Evolutionary conservation across 2,329 filamentous ascomycete genomes (phyloP).

Genomic region (Aspergillus latus): DNA sequence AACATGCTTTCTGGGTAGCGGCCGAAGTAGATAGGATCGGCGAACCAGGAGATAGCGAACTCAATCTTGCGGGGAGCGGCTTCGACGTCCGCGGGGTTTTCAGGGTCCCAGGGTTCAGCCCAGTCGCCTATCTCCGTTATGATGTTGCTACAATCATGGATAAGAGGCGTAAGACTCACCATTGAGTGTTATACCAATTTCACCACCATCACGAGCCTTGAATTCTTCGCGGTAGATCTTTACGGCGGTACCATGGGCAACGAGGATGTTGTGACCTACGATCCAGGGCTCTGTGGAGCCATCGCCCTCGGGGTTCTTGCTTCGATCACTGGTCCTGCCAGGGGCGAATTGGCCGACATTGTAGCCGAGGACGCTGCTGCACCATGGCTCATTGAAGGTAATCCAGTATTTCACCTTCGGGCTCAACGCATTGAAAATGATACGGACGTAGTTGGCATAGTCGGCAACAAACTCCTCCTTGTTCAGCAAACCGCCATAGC

Average conservation of each 20-base stretch:
- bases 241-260: constrained; percentile 77
- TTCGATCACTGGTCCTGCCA: constrained; percentile 75
- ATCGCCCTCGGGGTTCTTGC: constrained; percentile 69
- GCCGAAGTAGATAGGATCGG: constrained; percentile 81
- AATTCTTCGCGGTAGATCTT: constrained; percentile 82
- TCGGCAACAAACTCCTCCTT: constrained; percentile 79
- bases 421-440: constrained; percentile 70
- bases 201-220: constrained; percentile 67
- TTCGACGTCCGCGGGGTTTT: constrained; percentile 71
- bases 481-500: constrained; percentile 79
- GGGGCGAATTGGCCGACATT: constrained; percentile 76
- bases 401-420: constrained; percentile 83
- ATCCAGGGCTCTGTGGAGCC: constrained; percentile 77
- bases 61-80: constrained; percentile 80
- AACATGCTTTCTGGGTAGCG: constrained; percentile 82
- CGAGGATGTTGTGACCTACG: constrained; percentile 74
- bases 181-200: constrained; percentile 87
- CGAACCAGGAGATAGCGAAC: constrained; percentile 86
- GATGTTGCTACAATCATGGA: neutral
- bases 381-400: constrained; percentile 90
- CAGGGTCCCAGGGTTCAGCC: constrained; percentile 77
- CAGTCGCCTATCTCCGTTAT: constrained; percentile 61
- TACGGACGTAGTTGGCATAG: constrained; percentile 74
- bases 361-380: constrained; percentile 77
- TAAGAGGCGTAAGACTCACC: constrained; percentile 46